Base-by-base conservation (phyloP, 441 rosid species). In the Capsella rubella region DNA sequence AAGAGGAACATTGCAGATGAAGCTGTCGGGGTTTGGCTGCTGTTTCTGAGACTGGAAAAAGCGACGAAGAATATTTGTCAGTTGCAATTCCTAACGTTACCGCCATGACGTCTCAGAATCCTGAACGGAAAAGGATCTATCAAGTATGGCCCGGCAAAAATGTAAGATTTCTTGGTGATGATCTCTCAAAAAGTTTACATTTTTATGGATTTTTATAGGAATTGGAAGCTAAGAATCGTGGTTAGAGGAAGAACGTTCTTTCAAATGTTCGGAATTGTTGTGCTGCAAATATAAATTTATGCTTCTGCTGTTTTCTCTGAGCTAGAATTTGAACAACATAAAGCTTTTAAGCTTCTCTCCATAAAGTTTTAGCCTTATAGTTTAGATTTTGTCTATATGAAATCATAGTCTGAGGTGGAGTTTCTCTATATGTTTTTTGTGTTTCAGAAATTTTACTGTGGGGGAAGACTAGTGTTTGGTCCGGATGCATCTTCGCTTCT, bases 71-170 rank as follows among this genome's bases (percentile, higher is more conserved):
- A 82, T 25, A 42, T 61, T 69, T 32, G 4, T 58, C 77, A 54
- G 64, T 72, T 78, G 73, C 52, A 27, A 50, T 64, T 64, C 59
- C 14, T 3, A 25, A 34, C 25, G 58, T 46, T 21, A 45, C 53
- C 12, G 78, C 25, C 21, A 79, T 67, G 67, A 55, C 83, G 74
- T 76, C 77, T 73, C 50, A 85, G 51, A 76, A 55, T 50, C 52
- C 81, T 59, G 74, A 71, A 59, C 80, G 81, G 11, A 76, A 50
- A 71, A 83, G 94, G 83, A 84, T 87, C 40, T 90, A 90, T 81
- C 90, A 89, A 81, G 71, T 83, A 60, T 94, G 99, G 99, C 83
- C 87, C 79, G 97, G 92, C 50, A 94, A 87, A 85, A 94, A 94
- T 86, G 97, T 94, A 87, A 82, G 47, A 66, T 1, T 21, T 47